Base-by-base conservation (phyloP, 805 yeast genomes). In the Peterozyma toletana region DNA sequence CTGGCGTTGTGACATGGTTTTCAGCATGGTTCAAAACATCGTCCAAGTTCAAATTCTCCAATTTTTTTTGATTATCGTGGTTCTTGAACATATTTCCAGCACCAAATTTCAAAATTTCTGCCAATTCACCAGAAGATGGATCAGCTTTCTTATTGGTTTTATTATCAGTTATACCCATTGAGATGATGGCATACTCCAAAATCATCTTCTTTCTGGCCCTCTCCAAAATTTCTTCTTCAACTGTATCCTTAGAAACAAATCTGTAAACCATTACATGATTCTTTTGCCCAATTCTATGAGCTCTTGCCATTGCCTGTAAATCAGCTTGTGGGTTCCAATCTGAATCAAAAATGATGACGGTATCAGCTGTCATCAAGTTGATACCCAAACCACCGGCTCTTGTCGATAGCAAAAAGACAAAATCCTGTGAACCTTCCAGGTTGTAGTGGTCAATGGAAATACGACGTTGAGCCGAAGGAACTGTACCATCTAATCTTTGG, bases 311-410 rank as follows among this genome's bases (percentile, higher is more conserved):
- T 1, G 99, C 99, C 66, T 93, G 99, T 56, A 93, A 71, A 73
- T 93, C 99, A 0, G 99, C 99, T 63, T 93, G 99, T 0, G 99
- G 99, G 59, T 93, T 93, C 99, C 99, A 93, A 67, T 93, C 99
- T 4, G 96, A 87, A 64, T 93, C 99, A 65, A 93, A 93, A 35
- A 93, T 91, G 53, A 93, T 87, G 29, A 93, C 99, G 7, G 99
- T 93, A 59, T 93, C 99, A 3, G 99, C 99, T 5, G 99, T 93
- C 99, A 93, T 93, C 60, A 93, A 72, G 62, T 93, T 93, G 60
- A 93, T 93, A 65, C 99, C 99, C 48, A 93, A 72, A 43, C 99
- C 99, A 70, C 99, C 99, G 11, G 99, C 99, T 69, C 99, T 79
- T 1, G 99, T 93, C 18, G 95, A 84, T 42, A 93, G 69, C 56